A percentile compares a stretch with the other conserved stretches of the same genome.
Evolutionary conservation across 768 basidiomycete species (phyloP).

Genomic region (Serpula lacrymans): DNA sequence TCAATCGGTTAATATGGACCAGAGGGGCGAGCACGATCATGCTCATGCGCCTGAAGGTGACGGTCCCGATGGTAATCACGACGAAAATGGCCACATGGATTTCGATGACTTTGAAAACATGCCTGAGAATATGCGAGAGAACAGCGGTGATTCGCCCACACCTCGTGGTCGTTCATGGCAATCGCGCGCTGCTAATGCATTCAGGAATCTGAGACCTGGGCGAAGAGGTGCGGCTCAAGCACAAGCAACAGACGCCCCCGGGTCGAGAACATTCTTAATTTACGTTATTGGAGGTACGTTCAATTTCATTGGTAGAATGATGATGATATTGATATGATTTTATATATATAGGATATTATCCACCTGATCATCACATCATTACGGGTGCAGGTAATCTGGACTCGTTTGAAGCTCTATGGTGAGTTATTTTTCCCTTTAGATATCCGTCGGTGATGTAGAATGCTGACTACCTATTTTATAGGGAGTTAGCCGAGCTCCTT

Average conservation of each 20-base stretch:
- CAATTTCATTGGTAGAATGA: background rate
- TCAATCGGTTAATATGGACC: constrained; percentile 62
- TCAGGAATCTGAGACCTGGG: constrained; percentile 51
- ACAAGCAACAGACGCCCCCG: constrained; percentile 18
- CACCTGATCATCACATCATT: constrained; percentile 84
- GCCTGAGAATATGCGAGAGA: constrained; percentile 15
- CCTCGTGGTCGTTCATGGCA: constrained; percentile 48
- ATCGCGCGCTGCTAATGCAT: constrained; percentile 58
- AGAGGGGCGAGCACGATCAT: constrained; percentile 20
- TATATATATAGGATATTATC: constrained; percentile 72
- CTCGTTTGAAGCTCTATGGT: constrained; percentile 79
- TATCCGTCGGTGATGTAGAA: background rate
- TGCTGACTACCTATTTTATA: constrained; percentile 20
- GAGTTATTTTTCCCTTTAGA: constrained; percentile 24
- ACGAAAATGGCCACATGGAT: constrained; percentile 20
- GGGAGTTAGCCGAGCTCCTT: constrained; percentile 80
- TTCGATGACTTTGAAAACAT: constrained; percentile 20
- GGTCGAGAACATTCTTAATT: constrained; percentile 78
- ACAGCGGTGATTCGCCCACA: constrained; percentile 13
- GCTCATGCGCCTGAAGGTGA: constrained; percentile 13
- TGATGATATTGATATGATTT: constrained; percentile 7
- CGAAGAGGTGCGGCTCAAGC: constrained; percentile 15
- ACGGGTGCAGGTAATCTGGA: constrained; percentile 73
- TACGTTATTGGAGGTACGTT: constrained; percentile 80
- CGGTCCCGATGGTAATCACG: constrained; percentile 17